Percentiles rank a stretch among this genome's conserved stretches.
Evolutionary conservation across 2,329 filamentous ascomycete species (phyloP).

Genomic region (Decorospora gaudefroyi): DNA sequence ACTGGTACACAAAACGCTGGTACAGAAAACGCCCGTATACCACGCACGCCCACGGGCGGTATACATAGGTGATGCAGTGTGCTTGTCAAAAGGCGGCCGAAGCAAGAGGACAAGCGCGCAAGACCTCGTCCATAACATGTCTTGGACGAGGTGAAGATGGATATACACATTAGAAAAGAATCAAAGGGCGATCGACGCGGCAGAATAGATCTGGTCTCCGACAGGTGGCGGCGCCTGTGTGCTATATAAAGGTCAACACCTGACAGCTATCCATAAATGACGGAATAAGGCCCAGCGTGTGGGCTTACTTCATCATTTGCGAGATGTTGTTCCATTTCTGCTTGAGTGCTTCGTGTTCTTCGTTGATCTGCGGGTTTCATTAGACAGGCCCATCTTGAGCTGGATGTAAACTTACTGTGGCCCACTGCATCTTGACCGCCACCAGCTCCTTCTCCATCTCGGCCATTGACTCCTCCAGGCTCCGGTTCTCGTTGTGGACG

Average conservation of each 20-base stretch:
- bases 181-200: slow-evolving; percentile 32
- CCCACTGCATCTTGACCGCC: slow-evolving; percentile 90
- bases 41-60: no score
- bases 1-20: no score
- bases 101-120: slow-evolving; percentile 9
- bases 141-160: slow-evolving; percentile 10
- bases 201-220: slow-evolving; percentile 23
- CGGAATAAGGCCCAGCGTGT: slow-evolving; percentile 14
- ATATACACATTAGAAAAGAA: slow-evolving; percentile 44
- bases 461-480: slow-evolving; percentile 82
- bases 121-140: neutral
- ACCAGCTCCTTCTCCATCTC: slow-evolving; percentile 94
- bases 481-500: slow-evolving; percentile 90
- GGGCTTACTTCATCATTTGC: slow-evolving; percentile 50
- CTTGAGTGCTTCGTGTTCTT: slow-evolving; percentile 55
- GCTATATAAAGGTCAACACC: slow-evolving; percentile 28
- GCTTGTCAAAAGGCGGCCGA: slow-evolving; percentile 15
- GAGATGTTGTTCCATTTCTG: slow-evolving; percentile 56
- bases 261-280: slow-evolving; percentile 29
- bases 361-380: slow-evolving; percentile 48
- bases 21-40: no score
- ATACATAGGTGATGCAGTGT: no score
- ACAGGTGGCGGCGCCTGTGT: slow-evolving; percentile 26
- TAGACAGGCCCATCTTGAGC: slow-evolving; percentile 13
- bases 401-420: slow-evolving; percentile 70